Evolutionary conservation across 257 asterid species (phyloP), one percentile per base, ranked within the genome.

Genomic region (Plantago major): DNA sequence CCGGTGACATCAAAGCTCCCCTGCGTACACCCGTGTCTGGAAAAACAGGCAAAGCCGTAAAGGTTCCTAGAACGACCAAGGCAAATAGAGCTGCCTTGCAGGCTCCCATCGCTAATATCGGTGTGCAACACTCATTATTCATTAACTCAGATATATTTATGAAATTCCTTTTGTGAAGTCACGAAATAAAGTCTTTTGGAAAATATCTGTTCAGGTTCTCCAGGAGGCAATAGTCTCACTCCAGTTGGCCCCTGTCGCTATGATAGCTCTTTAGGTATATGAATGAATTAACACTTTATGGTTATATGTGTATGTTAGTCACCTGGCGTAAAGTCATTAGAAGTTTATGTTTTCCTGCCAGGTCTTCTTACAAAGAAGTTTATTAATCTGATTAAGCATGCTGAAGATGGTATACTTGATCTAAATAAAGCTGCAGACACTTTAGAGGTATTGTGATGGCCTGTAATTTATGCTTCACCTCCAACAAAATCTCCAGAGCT

Each of bases 331-430:
- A 9, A 3, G 17, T 26, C 55, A 53, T 47, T 46, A 11, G 53
- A 40, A 65, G 48, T 53, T 26, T 53, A 18, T 26, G 60, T 13
- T 52, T 60, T 18, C 60, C 63, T 49, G 17, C 33, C 82, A 93
- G 99, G 99, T 73, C 88, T 89, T 54, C 73, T 89, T 80, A 93
- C 99, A 65, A 89, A 85, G 76, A 89, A 93, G 80, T 93, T 93
- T 80, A 81, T 89, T 58, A 81, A 87, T 78, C 83, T 93, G 68
- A 87, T 93, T 54, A 87, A 89, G 69, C 97, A 82, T 6, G 95
- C 99, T 48, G 96, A 93, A 78, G 94, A 82, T 66, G 97, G 99
- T 63, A 84, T 89, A 57, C 95, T 93, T 76, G 99, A 93, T 81
- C 80, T 93, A 62, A 93, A 89, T 78, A 81, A 81, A 66, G 99